Percentiles rank a stretch among this genome's conserved stretches.
phyloP scores from a whole-genome alignment of 768 basidiomycete species.

The Boletales sp. region DNA sequence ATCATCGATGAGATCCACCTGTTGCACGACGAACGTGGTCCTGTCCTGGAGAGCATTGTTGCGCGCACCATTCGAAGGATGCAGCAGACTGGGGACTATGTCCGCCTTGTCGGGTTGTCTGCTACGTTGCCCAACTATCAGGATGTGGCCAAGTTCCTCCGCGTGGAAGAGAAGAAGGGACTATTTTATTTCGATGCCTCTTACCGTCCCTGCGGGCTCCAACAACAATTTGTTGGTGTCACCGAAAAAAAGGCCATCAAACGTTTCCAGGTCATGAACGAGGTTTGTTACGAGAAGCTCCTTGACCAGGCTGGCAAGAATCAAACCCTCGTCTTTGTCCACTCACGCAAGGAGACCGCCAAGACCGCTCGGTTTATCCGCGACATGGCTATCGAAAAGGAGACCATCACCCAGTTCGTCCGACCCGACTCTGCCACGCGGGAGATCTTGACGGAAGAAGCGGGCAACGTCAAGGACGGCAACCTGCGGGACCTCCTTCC shows the following conservation, averaged over 20 bases:
- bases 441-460: slow-evolving; percentile 85
- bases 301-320: slow-evolving; percentile 89
- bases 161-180: slow-evolving; percentile 88
- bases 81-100: slow-evolving; percentile 92
- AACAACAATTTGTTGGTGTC: slow-evolving; percentile 95
- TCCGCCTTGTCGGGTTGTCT: slow-evolving; percentile 91
- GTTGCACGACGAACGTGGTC: slow-evolving; percentile 96
- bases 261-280: slow-evolving; percentile 96
- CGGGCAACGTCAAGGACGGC: slow-evolving; percentile 73
- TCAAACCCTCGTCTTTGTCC: slow-evolving; percentile 94
- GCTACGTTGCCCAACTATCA: slow-evolving; percentile 98
- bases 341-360: slow-evolving; percentile 96
- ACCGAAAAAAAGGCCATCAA: slow-evolving; percentile 99
- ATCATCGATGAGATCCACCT: slow-evolving; percentile 99
- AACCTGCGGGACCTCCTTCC: slow-evolving; percentile 88
- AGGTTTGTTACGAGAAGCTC: slow-evolving; percentile 98
- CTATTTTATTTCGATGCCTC: slow-evolving; percentile 97
- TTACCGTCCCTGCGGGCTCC: slow-evolving; percentile 90
- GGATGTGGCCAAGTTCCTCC: slow-evolving; percentile 96
- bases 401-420: slow-evolving; percentile 94
- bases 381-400: slow-evolving; percentile 94
- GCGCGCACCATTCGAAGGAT: slow-evolving; percentile 88
- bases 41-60: slow-evolving; percentile 88
- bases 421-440: slow-evolving; percentile 88
- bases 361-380: slow-evolving; percentile 94